Evolutionary conservation across 805 yeast genomes (phyloP), one percentile per base, ranked within the genome.

Genomic region (Saccharomycopsis sp.): DNA sequence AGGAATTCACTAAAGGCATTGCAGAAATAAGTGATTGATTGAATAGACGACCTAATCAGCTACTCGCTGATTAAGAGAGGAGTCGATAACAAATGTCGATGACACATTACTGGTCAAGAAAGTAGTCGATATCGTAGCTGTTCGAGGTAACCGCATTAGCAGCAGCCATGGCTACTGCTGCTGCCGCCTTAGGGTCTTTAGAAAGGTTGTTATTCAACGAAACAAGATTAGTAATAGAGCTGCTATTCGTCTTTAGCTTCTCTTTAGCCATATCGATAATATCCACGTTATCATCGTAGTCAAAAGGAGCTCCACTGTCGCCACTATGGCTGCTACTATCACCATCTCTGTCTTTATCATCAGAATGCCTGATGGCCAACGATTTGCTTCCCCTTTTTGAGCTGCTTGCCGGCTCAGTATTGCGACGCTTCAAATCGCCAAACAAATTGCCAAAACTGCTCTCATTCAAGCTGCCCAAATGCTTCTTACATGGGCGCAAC

Each of bases 221-320:
- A 16, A 44, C 48, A 12, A 44, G 16, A 44, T 44, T 44, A 4
- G 48, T 5, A 44, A 44, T 44, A 44, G 48, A 44, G 7, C 21
- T 16, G 21, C 12, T 44, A 44, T 44, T 44, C 7, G 48, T 44
- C 12, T 44, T 20, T 44, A 44, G 16, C 16, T 44, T 44, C 21
- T 44, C 48, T 44, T 44, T 44, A 12, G 48, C 48, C 48, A 44
- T 44, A 18, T 44, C 48, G 16, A 44, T 44, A 12, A 44, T 44
- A 44, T 44, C 48, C 8, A 18, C 48, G 16, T 44, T 18, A 18
- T 44, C 48, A 44, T 44, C 48, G 16, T 44, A 44, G 12, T 44
- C 48, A 44, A 44, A 44, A 4, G 12, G 48, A 44, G 21, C 48
- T n/a, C 20, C 16, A 44, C 48, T 44, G 21, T 44, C 16, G 21